phyloP scores from a whole-genome alignment of 192 early-diverging fungal species.

The Phycomyces nitens region DNA sequence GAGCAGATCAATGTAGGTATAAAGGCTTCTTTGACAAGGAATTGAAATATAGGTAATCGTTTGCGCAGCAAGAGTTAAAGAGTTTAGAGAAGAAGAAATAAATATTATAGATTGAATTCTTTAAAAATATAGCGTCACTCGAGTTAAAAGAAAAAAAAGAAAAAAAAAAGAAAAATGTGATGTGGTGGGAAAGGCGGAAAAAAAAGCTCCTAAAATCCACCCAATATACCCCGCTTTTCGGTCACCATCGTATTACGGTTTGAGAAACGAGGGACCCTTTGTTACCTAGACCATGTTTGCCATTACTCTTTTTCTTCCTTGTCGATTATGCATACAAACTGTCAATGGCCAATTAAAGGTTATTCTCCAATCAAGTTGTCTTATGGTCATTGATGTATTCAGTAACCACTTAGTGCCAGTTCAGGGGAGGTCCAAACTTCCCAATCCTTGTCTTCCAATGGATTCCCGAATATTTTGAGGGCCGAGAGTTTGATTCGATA shows the following conservation, averaged over 20 bases:
- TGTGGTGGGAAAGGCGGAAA: background rate
- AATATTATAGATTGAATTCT: too few relatives aligned
- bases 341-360: too few relatives aligned
- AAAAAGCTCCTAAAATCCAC: slow-evolving; percentile 8
- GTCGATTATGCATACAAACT: background rate
- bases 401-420: slow-evolving; percentile 4
- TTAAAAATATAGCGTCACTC: too few relatives aligned
- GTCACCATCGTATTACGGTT: background rate
- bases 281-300: too few relatives aligned
- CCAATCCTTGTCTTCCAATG: slow-evolving; percentile 8
- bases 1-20: too few relatives aligned
- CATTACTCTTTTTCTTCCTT: background rate
- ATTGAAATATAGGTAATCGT: too few relatives aligned
- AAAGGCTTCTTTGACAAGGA: too few relatives aligned
- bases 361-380: too few relatives aligned
- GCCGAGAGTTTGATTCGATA: slow-evolving; percentile 19
- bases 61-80: too few relatives aligned
- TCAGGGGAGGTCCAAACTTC: slow-evolving; percentile 18
- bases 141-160: background rate
- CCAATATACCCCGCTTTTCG: background rate
- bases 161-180: slow-evolving; percentile 1
- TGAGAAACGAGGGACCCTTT: too few relatives aligned
- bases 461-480: slow-evolving; percentile 27
- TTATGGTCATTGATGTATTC: too few relatives aligned
- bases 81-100: slow-evolving; percentile 6